Evolutionary conservation across 768 basidiomycete species (phyloP).

Genomic region (Dentipellis sp.): DNA sequence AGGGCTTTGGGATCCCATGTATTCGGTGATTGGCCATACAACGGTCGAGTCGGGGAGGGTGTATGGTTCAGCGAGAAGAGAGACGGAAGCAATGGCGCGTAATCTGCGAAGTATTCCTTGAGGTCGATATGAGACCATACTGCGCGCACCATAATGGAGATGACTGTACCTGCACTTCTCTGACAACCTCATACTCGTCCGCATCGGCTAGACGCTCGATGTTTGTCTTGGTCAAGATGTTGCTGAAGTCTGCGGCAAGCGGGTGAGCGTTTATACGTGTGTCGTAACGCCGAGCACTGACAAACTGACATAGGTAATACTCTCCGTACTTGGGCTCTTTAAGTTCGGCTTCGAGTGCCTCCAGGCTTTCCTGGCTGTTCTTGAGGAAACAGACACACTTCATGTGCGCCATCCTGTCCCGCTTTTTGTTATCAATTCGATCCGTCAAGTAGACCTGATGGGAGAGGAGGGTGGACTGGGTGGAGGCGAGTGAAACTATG

Average conservation of each 20-base stretch:
- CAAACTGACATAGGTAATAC: slow-evolving; percentile 98
- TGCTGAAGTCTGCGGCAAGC: slow-evolving; percentile 76
- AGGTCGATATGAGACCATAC: slow-evolving; percentile 8
- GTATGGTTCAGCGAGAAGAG: slow-evolving; percentile 81
- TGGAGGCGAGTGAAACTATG: slow-evolving; percentile 89
- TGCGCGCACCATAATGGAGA: slow-evolving; percentile 3
- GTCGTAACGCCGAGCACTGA: slow-evolving; percentile 33
- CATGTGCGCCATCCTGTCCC: slow-evolving; percentile 92
- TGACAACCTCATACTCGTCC: slow-evolving; percentile 94
- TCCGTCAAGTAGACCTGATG: slow-evolving; percentile 98
- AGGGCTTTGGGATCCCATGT: slow-evolving; percentile 71
- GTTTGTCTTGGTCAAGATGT: slow-evolving; percentile 76
- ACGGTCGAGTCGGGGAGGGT: slow-evolving; percentile 49
- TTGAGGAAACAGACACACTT: slow-evolving; percentile 95
- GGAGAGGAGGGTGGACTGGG: slow-evolving; percentile 85
- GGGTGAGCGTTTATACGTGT: slow-evolving; percentile 2
- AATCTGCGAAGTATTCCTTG: slow-evolving; percentile 97
- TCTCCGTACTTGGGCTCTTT: slow-evolving; percentile 91
- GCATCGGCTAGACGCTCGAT: slow-evolving; percentile 92
- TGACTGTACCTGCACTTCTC: slow-evolving; percentile 81
- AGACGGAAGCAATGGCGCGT: slow-evolving; percentile 75
- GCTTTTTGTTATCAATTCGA: slow-evolving; percentile 87
- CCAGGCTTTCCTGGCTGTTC: slow-evolving; percentile 72
- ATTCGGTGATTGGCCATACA: slow-evolving; percentile 67
- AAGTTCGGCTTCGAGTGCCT: slow-evolving; percentile 76